Conservation (phyloP, 2,329 filamentous ascomycete species). For the Pestalotiopsis sp. region DNA sequence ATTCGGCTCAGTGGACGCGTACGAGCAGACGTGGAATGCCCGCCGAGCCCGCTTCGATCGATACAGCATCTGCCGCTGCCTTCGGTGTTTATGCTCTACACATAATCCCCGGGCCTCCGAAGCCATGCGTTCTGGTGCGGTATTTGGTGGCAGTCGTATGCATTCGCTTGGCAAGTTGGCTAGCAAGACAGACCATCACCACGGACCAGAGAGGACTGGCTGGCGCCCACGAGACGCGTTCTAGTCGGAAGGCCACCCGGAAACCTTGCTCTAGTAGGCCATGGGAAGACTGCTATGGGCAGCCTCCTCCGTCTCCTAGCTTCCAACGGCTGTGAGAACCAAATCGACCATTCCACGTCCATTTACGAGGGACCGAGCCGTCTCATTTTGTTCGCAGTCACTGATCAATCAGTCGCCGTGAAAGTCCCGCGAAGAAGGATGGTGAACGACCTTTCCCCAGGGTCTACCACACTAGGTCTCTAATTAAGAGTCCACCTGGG, state of each 20-base stretch:
- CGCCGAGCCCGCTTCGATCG: not conserved
- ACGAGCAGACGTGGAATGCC: not conserved
- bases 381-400: not conserved
- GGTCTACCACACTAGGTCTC: not conserved
- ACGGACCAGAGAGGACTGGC: too few species aligned
- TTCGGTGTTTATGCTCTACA: too few species aligned
- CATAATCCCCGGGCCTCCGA: too few species aligned
- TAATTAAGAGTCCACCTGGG: too few species aligned
- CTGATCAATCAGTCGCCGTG: not conserved
- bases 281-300: not conserved
- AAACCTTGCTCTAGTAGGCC: not conserved
- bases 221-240: not conserved
- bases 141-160: too few species aligned
- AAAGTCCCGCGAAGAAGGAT: not conserved
- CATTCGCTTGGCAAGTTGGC: too few species aligned
- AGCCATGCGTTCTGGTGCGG: too few species aligned
- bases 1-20: not conserved
- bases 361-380: not conserved
- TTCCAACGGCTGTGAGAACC: too few species aligned
- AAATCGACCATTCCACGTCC: not conserved
- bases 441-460: not conserved
- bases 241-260: not conserved
- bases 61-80: not conserved
- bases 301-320: not conserved
- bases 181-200: too few species aligned